Evolutionary conservation across 306 rosid species (phyloP).

Genomic region (Castanea mollissima): DNA sequence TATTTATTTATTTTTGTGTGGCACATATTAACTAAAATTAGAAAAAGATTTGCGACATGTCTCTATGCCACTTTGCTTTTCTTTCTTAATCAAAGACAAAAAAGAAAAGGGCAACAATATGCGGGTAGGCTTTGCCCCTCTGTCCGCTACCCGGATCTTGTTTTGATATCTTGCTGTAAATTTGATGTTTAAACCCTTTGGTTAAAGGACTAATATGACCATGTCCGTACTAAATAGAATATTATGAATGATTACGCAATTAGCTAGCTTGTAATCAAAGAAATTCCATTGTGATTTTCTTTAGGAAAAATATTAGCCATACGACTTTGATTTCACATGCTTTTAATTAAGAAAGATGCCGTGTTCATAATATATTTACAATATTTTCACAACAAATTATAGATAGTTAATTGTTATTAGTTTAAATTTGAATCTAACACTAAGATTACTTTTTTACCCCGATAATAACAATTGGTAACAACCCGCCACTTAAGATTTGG

Average conservation of each 20-base stretch:
- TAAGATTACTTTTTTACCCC: too few relatives aligned
- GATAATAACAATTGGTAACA: too few relatives aligned
- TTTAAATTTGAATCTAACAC: too few relatives aligned
- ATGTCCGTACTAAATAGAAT: slow-evolving; percentile 16
- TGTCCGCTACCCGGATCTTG: slow-evolving; percentile 24
- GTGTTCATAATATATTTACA: too few relatives aligned
- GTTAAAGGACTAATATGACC: not conserved
- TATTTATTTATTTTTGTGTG: too few relatives aligned
- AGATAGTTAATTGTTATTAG: too few relatives aligned
- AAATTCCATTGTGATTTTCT: slow-evolving; percentile 3
- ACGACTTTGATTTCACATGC: not conserved
- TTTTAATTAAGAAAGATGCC: too few relatives aligned
- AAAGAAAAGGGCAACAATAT: not conserved
- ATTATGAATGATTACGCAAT: not conserved
- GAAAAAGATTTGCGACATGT: slow-evolving; percentile 24
- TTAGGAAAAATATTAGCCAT: not conserved
- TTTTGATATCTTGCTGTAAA: not conserved
- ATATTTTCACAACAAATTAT: too few relatives aligned
- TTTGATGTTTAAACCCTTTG: slow-evolving; percentile 3
- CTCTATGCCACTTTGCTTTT: slow-evolving; percentile 23
- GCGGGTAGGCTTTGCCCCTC: slow-evolving; percentile 8
- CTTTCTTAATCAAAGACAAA: slow-evolving; percentile 2
- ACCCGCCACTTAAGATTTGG: too few relatives aligned
- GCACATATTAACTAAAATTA: not conserved
- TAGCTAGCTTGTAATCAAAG: slow-evolving; percentile 22